Base-by-base conservation (phyloP, 768 basidiomycete genomes). In the Tricholoma matsutake region DNA sequence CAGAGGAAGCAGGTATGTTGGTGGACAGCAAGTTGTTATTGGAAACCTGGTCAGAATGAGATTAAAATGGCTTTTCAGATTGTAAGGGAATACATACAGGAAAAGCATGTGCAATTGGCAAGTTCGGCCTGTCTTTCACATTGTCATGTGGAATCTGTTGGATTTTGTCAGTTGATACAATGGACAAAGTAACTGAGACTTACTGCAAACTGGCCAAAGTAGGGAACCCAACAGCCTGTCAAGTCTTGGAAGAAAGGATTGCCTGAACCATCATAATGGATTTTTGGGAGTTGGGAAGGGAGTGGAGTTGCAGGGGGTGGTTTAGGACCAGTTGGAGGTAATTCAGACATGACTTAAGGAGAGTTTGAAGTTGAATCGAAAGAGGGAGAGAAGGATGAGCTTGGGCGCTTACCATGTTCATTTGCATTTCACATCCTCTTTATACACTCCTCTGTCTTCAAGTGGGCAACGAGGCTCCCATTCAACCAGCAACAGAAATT, bases 151-250 rank as follows among this genome's bases (percentile, higher is more conserved):
- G 43, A 45, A 45, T 22, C 43, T 45, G 43, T 22, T 45, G 43
- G 43, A 22, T 22, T 45, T 45, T 45, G 18, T 45, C 18, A 45
- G 39, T 41, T 41, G 43, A 45, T 45, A 45, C 43, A 45, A 45
- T 3, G n/a, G 41, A 29, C 16, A 22, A 49, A 49, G n/a, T 34
- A 35, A 39, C 25, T 14, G 43, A 45, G 43, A 45, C 55, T 18
- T 39, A 56, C 55, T 18, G 55, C n/a, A 56, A 37, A 56, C 22
- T 56, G 55, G 18, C 34, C 35, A 22, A 34, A 56, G 55, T 56
- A 56, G 11, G 55, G 55, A 39, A 56, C 55, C 34, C 18, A 56
- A 22, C 35, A 28, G 55, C 55, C 55, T n/a, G 34, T 34, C 34
- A 25, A 14, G 25, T 56, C 55, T 37, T 56, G 55, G 35, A 34